Evolutionary conservation across 768 basidiomycete species (phyloP).

Genomic region (Rhizopogon vesiculosus): DNA sequence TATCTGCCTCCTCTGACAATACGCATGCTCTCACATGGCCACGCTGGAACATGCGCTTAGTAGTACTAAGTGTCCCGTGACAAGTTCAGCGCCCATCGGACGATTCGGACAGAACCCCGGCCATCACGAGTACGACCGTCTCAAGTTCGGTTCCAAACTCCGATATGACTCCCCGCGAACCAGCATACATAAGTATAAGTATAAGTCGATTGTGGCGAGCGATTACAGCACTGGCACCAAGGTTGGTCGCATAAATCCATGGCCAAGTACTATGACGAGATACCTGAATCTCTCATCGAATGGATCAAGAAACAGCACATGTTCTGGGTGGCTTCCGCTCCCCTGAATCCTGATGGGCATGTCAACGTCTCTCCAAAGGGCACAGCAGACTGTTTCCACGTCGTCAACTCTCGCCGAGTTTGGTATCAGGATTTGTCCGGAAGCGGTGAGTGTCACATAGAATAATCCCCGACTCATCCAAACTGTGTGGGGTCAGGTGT

Average conservation of each 20-base stretch:
- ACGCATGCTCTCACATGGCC: too few relatives aligned
- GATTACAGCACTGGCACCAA: not conserved
- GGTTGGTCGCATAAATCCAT: constrained; percentile 26
- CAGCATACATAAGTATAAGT: too few relatives aligned
- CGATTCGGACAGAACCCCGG: too few relatives aligned
- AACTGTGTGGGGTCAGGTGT: constrained; percentile 30
- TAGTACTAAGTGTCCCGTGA: too few relatives aligned
- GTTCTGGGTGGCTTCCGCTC: constrained; percentile 71
- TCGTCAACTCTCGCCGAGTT: constrained; percentile 48
- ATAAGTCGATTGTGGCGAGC: too few relatives aligned
- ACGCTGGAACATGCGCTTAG: too few relatives aligned
- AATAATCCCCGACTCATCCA: not conserved
- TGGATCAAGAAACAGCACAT: constrained; percentile 64
- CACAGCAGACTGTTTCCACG: constrained; percentile 57
- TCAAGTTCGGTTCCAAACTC: too few relatives aligned
- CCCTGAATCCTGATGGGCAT: constrained; percentile 50
- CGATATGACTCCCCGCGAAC: too few relatives aligned
- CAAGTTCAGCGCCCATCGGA: too few relatives aligned
- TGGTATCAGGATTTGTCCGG: constrained; percentile 77
- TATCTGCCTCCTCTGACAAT: too few relatives aligned
- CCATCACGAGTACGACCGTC: too few relatives aligned
- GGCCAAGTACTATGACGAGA: constrained; percentile 55
- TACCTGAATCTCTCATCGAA: constrained; percentile 48
- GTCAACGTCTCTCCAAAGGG: constrained; percentile 72
- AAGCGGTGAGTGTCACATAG: constrained; percentile 38